Percentiles rank a stretch among this genome's conserved stretches.
phyloP scores from a whole-genome alignment of 1,284 basidiomycete genomes.

The Psilocybe mexicana region DNA sequence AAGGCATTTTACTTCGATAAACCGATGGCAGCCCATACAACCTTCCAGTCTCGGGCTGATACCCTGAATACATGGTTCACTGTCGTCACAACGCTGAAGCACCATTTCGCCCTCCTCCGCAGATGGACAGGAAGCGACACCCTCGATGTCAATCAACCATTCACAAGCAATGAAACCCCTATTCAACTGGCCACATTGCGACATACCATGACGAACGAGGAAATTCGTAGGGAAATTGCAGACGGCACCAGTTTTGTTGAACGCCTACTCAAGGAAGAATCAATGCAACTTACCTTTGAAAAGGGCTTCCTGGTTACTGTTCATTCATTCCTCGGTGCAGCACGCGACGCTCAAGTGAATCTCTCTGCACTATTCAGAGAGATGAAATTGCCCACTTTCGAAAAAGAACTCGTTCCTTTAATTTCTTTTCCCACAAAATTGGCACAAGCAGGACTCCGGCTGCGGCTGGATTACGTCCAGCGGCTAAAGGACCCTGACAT shows the following conservation, averaged over 20 bases:
- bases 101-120: constrained; percentile 77
- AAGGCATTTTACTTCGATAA: constrained; percentile 83
- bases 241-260: constrained; percentile 87
- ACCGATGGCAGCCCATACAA: constrained; percentile 61
- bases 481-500: constrained; percentile 89
- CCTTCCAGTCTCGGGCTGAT: constrained; percentile 80
- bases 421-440: constrained; percentile 96
- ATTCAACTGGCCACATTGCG: constrained; percentile 31
- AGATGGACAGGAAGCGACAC: constrained; percentile 92
- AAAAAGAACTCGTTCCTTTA: constrained; percentile 89
- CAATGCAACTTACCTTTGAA: constrained; percentile 92
- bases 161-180: constrained; percentile 60
- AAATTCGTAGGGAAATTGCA: constrained; percentile 40
- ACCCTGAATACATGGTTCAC: constrained; percentile 90
- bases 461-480: constrained; percentile 89
- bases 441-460: constrained; percentile 87
- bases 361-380: constrained; percentile 72
- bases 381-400: constrained; percentile 93
- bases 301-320: constrained; percentile 90
- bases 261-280: constrained; percentile 93
- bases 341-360: constrained; percentile 86
- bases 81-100: constrained; percentile 75
- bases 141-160: constrained; percentile 83
- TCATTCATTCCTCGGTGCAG: constrained; percentile 83
- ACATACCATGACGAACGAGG: constrained; percentile 23